Evolutionary conservation across 2,329 filamentous ascomycete species (phyloP).

Genomic region (Hymenoscyphus linearis): DNA sequence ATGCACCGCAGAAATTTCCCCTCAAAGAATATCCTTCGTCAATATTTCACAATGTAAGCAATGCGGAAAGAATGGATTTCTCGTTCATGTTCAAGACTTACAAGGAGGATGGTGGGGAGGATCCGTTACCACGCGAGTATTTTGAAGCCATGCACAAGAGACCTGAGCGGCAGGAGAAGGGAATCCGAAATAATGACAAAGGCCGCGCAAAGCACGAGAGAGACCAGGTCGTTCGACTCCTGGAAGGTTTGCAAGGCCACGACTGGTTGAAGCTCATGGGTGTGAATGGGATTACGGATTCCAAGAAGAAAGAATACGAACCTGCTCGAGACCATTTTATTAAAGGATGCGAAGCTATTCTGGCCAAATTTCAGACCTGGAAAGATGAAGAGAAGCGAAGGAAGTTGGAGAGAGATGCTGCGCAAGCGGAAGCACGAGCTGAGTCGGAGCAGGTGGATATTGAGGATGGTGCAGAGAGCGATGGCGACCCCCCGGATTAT

Average conservation of each 20-base stretch:
- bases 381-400: slow-evolving; percentile 82
- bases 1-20: slow-evolving; percentile 30
- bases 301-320: slow-evolving; percentile 80
- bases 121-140: slow-evolving; percentile 51
- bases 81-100: slow-evolving; percentile 44
- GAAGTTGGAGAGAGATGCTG: slow-evolving; percentile 69
- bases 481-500: slow-evolving; percentile 54
- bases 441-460: slow-evolving; percentile 26
- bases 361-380: slow-evolving; percentile 86
- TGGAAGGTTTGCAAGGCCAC: slow-evolving; percentile 81
- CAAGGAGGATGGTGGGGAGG: slow-evolving; percentile 35
- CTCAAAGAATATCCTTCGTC: slow-evolving; percentile 51
- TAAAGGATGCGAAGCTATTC: slow-evolving; percentile 70
- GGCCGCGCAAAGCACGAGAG: slow-evolving; percentile 62
- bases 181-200: slow-evolving; percentile 59
- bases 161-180: slow-evolving; percentile 55
- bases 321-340: slow-evolving; percentile 82
- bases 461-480: slow-evolving; percentile 29
- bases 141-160: slow-evolving; percentile 52
- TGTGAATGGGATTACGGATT: slow-evolving; percentile 73
- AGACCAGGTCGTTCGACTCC: slow-evolving; percentile 57
- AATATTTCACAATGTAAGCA: slow-evolving; percentile 50
- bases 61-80: slow-evolving; percentile 53
- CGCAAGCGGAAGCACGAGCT: slow-evolving; percentile 41
- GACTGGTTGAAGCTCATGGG: slow-evolving; percentile 95